Base-by-base conservation (phyloP, 108 stramenopile genomes). In the Epithemia pelagica region DNA sequence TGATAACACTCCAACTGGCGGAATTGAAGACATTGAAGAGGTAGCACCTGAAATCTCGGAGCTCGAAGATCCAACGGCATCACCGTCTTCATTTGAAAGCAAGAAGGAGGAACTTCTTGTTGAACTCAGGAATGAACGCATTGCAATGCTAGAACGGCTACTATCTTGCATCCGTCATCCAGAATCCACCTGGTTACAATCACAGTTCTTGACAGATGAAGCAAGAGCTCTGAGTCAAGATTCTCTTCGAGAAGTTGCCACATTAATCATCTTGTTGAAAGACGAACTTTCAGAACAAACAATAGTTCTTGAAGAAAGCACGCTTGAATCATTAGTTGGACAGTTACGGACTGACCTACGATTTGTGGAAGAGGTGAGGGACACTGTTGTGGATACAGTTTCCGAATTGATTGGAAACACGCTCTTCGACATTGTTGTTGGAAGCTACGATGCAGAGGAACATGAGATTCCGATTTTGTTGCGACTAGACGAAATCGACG, bases 101-200 rank as follows among this genome's bases (percentile, higher is more conserved):
- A 15, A 46, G 37, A 5, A 46, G 15, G 15, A 2, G 26, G 53
- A 66, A 26, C 20, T 66, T 55, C 59, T 68, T 30, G 32, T 28
- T 27, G 5, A 64, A 64, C 31, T 64, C 23, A 19, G 25, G 30
- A 46, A 8, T 22, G 54, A 57, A 58, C 32, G 70, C 30, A 32
- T 18, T 23, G 23, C 26, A 10, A 30, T 87, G 2, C 54, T 83
- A 25, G 32, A 55, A 15, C 80, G 73, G 23, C 70, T 87, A 19
- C 61, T 70, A 61, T 54, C 72, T 15, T 87, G 82, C 53, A 71
- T 87, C 18, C 73, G 73, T 33, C 75, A 74, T 25, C 85, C 85
- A 20, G 73, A 78, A 60, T 53, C 79, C 27, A 83, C 82, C 15
- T 87, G 85, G 85, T 70, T 86, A 19, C 78, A 70, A 18, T 66